Conservation (phyloP, 202 grass and related monocot genomes). For the Dendrocalamus latiflorus region DNA sequence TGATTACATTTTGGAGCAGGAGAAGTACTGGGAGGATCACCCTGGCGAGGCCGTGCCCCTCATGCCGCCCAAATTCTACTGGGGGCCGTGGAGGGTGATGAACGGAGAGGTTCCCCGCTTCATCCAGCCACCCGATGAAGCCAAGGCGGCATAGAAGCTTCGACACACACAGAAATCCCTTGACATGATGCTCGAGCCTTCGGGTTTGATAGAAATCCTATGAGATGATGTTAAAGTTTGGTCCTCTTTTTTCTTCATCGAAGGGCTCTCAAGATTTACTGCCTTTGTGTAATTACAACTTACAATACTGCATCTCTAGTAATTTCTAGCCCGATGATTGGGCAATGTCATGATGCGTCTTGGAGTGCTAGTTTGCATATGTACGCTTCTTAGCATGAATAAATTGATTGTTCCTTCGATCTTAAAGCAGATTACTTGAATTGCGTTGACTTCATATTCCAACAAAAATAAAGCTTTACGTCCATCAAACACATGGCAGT, state of each 20-base stretch:
- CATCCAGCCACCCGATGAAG: constrained; percentile 39
- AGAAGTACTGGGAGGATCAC: constrained; percentile 96
- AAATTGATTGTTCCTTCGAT: not conserved
- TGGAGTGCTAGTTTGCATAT: not conserved
- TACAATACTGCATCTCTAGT: too few species aligned
- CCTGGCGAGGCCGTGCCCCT: constrained; percentile 80
- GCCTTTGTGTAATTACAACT: not conserved
- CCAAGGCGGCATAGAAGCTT: constrained; percentile 26
- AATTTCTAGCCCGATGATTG: too few species aligned
- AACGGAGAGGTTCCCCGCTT: constrained; percentile 64
- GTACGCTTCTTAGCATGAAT: not conserved
- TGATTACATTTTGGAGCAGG: constrained; percentile 34
- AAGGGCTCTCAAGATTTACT: not conserved
- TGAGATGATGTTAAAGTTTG: not conserved
- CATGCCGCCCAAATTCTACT: constrained; percentile 96
- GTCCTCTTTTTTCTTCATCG: not conserved
- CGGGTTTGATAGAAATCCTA: not conserved
- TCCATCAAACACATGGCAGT: not conserved
- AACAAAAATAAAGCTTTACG: not conserved
- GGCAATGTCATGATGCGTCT: not conserved
- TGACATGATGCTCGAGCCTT: not conserved
- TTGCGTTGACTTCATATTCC: not conserved
- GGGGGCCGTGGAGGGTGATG: constrained; percentile 90
- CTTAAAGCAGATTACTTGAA: not conserved
- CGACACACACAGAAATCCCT: not conserved